Evolutionary conservation across 345 rosid species (phyloP).

Genomic region (Trapa incisa): DNA sequence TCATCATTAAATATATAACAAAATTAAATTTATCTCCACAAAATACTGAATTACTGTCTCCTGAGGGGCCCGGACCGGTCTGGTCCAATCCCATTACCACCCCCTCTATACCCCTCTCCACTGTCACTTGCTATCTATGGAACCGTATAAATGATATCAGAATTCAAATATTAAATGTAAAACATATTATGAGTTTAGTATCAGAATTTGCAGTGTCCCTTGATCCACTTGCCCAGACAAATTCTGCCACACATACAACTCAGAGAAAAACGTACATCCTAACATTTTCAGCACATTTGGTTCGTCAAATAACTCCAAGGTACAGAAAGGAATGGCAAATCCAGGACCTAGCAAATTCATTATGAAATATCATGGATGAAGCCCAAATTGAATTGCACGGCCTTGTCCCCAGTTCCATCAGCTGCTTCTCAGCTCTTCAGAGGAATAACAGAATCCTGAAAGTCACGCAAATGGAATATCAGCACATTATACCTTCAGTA

Average conservation of each 20-base stretch:
- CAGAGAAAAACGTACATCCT: not conserved
- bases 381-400: not conserved
- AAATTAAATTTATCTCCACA: too few relatives aligned
- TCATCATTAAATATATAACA: too few relatives aligned
- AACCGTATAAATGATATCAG: too few relatives aligned
- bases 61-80: too few relatives aligned
- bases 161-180: not conserved
- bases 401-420: not conserved
- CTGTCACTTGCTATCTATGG: too few relatives aligned
- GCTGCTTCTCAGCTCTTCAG: not conserved
- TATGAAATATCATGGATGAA: not conserved
- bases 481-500: not conserved
- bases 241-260: not conserved
- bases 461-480: not conserved
- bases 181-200: too few relatives aligned
- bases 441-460: not conserved
- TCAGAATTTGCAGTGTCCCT: not conserved
- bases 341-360: not conserved
- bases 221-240: not conserved
- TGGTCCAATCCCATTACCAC: too few relatives aligned
- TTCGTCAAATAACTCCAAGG: not conserved
- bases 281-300: not conserved
- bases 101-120: too few relatives aligned
- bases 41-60: too few relatives aligned
- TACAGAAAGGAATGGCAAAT: not conserved